Evolutionary conservation across 257 asterid species (phyloP), one percentile per base, ranked within the genome.

Genomic region (Solanum sejunctum): DNA sequence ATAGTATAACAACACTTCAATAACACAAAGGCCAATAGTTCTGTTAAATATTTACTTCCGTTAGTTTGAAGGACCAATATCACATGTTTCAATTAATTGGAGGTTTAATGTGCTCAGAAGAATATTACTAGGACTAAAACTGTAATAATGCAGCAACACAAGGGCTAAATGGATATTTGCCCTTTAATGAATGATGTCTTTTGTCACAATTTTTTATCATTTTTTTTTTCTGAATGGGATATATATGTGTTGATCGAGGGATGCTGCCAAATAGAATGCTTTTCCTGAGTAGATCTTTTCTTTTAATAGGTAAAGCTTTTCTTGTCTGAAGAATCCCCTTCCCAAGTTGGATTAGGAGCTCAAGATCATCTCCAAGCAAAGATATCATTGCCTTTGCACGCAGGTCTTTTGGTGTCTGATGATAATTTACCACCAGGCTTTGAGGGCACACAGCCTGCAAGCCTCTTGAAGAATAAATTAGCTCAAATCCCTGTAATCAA

Each of bases 371-470:
- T 94, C 75, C 98, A 97, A 92, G 97, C 93, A 54, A 95, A 93
- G 90, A 28, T 91, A 87, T 82, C 86, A 69, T 91, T 94, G 91
- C 86, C 91, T 63, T 89, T 82, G 36, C 91, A 86, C 15, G 85
- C 88, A 43, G 89, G 92, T 83, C 91, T 86, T 80, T n/a, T 85
- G 57, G 90, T 88, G 61, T 84, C 91, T 23, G 96, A 95, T 84
- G 96, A 90, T 85, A 94, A 90, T 92, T 90, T 92, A 83, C 99
- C 99, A 8, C 99, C 98, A 1, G 98, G 99, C 85, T 97, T 97
- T 79, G 97, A 93, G 88, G 95, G 92, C 64, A 80, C 89, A 56
- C 93, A 86, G 88, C 95, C 96, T 47, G 88, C 88, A 45, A 92
- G 87, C 83, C 91, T 84, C 52, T 88, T 88, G 91, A 89, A 81